Evolutionary conservation across 495 filamentous ascomycete species (phyloP).

Genomic region (Coniosporium apollinis): DNA sequence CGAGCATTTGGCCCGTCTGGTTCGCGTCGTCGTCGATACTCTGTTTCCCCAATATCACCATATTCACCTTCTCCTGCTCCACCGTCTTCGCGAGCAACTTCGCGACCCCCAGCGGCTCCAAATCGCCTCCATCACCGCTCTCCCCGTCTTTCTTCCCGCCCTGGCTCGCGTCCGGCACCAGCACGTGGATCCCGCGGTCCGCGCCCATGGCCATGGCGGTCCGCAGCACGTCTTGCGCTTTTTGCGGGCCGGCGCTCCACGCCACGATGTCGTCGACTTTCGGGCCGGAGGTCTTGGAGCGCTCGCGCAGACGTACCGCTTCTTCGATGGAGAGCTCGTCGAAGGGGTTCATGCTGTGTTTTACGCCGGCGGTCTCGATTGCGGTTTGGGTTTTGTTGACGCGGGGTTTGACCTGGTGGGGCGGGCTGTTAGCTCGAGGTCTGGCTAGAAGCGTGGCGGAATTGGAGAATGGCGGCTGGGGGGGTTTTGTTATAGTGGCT

Average conservation of each 20-base stretch:
- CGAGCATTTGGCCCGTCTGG: conserved; percentile 97
- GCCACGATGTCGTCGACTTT: conserved; percentile 87
- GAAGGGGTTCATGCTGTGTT: conserved; percentile 97
- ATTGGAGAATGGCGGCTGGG: conserved; percentile 1
- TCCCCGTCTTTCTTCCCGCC: not conserved
- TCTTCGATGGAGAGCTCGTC: conserved; percentile 97
- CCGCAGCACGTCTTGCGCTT: conserved; percentile 70
- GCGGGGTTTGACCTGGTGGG: conserved; percentile 74
- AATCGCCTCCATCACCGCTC: conserved; percentile 31
- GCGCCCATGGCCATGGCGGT: conserved; percentile 99
- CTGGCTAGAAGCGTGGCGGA: too few relatives aligned
- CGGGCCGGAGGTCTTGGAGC: conserved; percentile 35
- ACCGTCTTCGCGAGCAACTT: conserved; percentile 72
- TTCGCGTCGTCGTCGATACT: conserved; percentile 89
- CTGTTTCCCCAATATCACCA: conserved; percentile 93
- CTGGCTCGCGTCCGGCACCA: conserved; percentile 40
- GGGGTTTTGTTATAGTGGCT: not conserved
- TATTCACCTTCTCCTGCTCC: conserved; percentile 64
- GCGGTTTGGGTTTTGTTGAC: conserved; percentile 92
- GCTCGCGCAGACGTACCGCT: conserved; percentile 81
- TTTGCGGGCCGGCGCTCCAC: conserved; percentile 71
- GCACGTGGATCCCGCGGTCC: conserved; percentile 75
- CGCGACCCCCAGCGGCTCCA: conserved; percentile 84
- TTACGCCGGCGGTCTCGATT: conserved; percentile 80
- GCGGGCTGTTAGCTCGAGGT: conserved; percentile 2